Evolutionary conservation across 73 alveolate genomes (phyloP), one percentile per base, ranked within the genome.

Genomic region (Blepharisma stoltei): DNA sequence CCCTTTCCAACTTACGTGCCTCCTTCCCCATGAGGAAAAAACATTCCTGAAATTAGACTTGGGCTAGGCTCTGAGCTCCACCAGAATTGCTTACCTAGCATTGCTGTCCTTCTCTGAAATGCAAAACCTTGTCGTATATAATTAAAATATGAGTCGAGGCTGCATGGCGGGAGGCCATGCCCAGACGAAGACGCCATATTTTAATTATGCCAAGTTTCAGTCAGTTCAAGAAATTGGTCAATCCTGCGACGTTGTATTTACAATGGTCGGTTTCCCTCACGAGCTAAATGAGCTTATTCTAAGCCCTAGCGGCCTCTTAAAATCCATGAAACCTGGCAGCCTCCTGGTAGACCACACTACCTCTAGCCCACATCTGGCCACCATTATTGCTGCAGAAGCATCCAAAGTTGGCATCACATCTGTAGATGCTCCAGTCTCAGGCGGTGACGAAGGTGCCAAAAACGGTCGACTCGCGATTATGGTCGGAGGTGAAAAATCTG

Each of bases 391-490:
- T 45, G 81, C 79, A 18, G 92, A 82, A 47, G 96, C 95, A 3
- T 45, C 47, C 52, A 66, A 80, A 53, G 38, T 76, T 54, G 90
- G 89, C 14, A 80, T 92, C 21, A 67, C 76, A 21, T 77, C 93
- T 6, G 54, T 92, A 18, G 98, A 93, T 67, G 98, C 97, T n/a
- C 97, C 98, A 67, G 98, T 93, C 32, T 84, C 95, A 54, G 98
- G 98, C 9, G 98, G 98, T 32, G 97, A 91, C 69, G 71, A 90
- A 67, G 98, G 98, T 11, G 98, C 98, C 43, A 78, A 87, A 80
- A 91, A 85, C 49, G 98, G 95, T 6, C 73, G 84, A 70, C 87
- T 93, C 23, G 94, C 89, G 7, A 85, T 91, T 2, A 90, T 93
- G 96, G 79, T 78, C 69, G 98, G 98, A 48, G 98, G 97, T 37